Evolutionary conservation across 208 protist genomes (phyloP).

Genomic region (Crithidia sp.): DNA sequence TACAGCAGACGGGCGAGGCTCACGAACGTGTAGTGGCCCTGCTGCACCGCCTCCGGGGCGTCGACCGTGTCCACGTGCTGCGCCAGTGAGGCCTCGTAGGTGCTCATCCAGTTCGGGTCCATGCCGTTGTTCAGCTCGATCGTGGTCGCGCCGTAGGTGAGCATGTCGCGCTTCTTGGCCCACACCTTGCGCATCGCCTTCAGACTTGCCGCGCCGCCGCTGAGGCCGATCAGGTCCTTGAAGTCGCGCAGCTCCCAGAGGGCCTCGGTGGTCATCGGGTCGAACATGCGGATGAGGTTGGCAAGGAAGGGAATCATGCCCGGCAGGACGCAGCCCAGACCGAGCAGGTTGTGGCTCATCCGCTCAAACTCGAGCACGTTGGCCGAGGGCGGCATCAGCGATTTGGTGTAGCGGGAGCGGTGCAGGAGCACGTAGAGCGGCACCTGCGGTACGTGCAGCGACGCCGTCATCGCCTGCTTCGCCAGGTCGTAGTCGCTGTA

Average conservation of each 20-base stretch:
- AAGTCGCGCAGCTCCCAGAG: slow-evolving; percentile 45
- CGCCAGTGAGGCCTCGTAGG: slow-evolving; percentile 48
- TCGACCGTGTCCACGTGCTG: slow-evolving; percentile 41
- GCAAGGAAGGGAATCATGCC: slow-evolving; percentile 39
- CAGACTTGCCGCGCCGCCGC: slow-evolving; percentile 28
- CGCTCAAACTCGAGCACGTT: slow-evolving; percentile 44
- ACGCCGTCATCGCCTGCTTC: slow-evolving; percentile 31
- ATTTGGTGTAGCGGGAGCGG: slow-evolving; percentile 45
- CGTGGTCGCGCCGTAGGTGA: slow-evolving; percentile 34
- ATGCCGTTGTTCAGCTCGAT: slow-evolving; percentile 21
- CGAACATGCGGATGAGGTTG: slow-evolving; percentile 45
- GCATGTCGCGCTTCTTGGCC: slow-evolving; percentile 42
- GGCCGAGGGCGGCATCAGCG: slow-evolving; percentile 36
- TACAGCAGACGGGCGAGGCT: slow-evolving; percentile 40
- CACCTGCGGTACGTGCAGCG: slow-evolving; percentile 27
- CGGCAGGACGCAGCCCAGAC: slow-evolving; percentile 41
- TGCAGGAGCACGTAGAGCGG: slow-evolving; percentile 42
- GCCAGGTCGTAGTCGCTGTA: slow-evolving; percentile 46
- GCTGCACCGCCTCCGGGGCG: slow-evolving; percentile 23
- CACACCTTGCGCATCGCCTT: slow-evolving; percentile 35
- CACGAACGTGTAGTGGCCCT: slow-evolving; percentile 34
- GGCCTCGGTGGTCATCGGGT: slow-evolving; percentile 34
- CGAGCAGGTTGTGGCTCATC: slow-evolving; percentile 47
- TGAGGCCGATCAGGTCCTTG: slow-evolving; percentile 36
- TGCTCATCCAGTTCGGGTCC: slow-evolving; percentile 41